phyloP scores from a whole-genome alignment of 176 grass and related monocot species.

The Thinopyrum elongatum region DNA sequence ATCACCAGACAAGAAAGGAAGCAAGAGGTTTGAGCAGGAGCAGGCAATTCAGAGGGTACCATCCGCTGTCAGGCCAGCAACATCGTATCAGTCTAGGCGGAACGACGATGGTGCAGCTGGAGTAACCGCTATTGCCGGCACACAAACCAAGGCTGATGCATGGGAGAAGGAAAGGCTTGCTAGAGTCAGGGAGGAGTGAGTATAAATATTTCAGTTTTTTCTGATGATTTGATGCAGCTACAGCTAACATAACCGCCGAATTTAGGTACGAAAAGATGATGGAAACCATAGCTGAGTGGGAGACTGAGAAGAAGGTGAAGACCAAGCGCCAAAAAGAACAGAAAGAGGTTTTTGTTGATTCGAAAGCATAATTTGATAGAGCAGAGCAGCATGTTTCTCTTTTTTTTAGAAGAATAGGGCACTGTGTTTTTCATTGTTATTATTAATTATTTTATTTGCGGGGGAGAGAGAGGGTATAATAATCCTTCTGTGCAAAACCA shows the following conservation, averaged over 20 bases:
- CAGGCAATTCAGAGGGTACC: slow-evolving; percentile 45
- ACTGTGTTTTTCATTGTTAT: not conserved
- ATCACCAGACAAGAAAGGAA: slow-evolving; percentile 45
- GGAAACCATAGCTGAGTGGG: slow-evolving; percentile 66
- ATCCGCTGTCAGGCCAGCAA: slow-evolving; percentile 29
- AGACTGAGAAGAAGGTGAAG: slow-evolving; percentile 72
- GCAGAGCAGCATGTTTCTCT: not conserved
- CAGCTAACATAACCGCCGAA: not conserved
- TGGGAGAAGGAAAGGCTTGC: slow-evolving; percentile 76
- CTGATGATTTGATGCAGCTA: not conserved
- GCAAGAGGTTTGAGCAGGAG: slow-evolving; percentile 50
- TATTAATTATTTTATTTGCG: not conserved
- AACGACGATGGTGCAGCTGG: slow-evolving; percentile 3
- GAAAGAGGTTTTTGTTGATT: slow-evolving; percentile 74
- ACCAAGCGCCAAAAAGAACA: slow-evolving; percentile 48
- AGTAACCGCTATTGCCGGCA: slow-evolving; percentile 10
- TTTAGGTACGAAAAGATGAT: slow-evolving; percentile 72
- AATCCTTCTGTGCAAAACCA: not conserved
- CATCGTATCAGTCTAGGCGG: slow-evolving; percentile 35
- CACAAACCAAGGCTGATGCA: slow-evolving; percentile 41
- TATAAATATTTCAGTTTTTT: not conserved
- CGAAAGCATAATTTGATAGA: slow-evolving; percentile 20
- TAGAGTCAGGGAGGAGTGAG: slow-evolving; percentile 55
- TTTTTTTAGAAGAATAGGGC: not conserved
- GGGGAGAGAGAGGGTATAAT: not conserved